A percentile compares a stretch with the other conserved stretches of the same genome.
These are phyloP conservation scores for Alloteropsis semialata DNA, from an alignment of 176 grass and related monocot genomes.

Conservation along the genomic window DNA sequence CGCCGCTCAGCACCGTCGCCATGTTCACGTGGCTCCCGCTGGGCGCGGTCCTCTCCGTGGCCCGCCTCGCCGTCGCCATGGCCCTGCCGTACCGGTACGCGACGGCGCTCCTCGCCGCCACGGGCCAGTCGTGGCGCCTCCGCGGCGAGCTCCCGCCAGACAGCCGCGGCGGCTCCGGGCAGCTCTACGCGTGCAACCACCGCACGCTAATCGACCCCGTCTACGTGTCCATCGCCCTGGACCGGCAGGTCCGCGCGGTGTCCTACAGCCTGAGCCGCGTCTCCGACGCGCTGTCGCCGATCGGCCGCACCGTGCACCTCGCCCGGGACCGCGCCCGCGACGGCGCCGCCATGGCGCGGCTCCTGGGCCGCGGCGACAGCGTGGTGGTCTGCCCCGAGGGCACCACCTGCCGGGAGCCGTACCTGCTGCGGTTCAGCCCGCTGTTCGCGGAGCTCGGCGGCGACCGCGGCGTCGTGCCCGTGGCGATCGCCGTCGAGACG, in stretches of 20 bases:
- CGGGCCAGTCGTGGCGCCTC: constrained; percentile 53
- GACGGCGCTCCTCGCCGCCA: constrained; percentile 37
- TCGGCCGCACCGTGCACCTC: constrained; percentile 52
- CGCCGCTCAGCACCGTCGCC: constrained; percentile 33
- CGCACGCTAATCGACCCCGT: constrained; percentile 76
- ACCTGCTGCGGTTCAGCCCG: constrained; percentile 75
- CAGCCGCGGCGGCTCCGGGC: neutral
- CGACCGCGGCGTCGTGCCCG: constrained; percentile 45
- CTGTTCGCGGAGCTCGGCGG: constrained; percentile 62
- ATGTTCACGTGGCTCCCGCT: constrained; percentile 72
- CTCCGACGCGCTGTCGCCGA: constrained; percentile 58
- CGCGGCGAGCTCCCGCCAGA: neutral
- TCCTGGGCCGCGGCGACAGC: constrained; percentile 30
- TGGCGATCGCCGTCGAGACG: constrained; percentile 42
- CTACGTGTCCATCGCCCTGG: constrained; percentile 63
- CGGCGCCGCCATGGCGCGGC: constrained; percentile 40
- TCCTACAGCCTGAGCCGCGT: constrained; percentile 66
- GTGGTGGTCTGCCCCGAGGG: constrained; percentile 76
- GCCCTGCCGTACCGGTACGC: constrained; percentile 45
- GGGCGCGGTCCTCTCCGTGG: constrained; percentile 10
- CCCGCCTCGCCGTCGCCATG: constrained; percentile 25
- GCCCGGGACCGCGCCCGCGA: constrained; percentile 45
- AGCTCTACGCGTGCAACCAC: constrained; percentile 86
- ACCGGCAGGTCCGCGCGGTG: constrained; percentile 47
- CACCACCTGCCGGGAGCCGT: constrained; percentile 69